phyloP scores from a whole-genome alignment of 2,329 filamentous ascomycete species.

The Pyricularia pennisetigena region DNA sequence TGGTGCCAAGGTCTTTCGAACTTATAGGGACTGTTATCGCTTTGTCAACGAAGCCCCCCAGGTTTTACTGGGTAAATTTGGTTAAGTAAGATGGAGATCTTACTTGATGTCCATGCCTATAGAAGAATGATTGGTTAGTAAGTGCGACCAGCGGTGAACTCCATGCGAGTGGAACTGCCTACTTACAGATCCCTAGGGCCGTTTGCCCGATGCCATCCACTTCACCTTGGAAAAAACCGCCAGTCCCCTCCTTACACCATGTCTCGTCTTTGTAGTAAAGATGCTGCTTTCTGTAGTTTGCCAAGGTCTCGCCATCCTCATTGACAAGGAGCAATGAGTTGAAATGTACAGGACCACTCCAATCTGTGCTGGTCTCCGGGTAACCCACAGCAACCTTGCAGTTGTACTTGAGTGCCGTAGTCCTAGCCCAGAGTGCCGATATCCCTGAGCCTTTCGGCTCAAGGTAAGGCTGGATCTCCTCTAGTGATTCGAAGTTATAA shows the following conservation, averaged over 20 bases:
- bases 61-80: not conserved
- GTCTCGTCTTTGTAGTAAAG: slow-evolving; percentile 51
- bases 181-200: slow-evolving; percentile 51
- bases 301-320: slow-evolving; percentile 46
- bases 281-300: slow-evolving; percentile 50
- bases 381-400: slow-evolving; percentile 66
- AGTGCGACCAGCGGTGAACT: not conserved
- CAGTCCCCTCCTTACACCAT: slow-evolving; percentile 45
- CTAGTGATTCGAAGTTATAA: slow-evolving; percentile 66
- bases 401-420: too few species aligned
- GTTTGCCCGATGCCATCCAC: slow-evolving; percentile 39
- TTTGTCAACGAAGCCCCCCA: not conserved
- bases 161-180: slow-evolving; percentile 8
- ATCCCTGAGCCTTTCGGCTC: slow-evolving; percentile 58
- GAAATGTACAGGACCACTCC: slow-evolving; percentile 26
- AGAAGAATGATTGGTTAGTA: not conserved
- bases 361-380: slow-evolving; percentile 46
- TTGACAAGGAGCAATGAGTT: slow-evolving; percentile 46
- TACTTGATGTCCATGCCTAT: slow-evolving; percentile 54
- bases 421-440: slow-evolving; percentile 61
- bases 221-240: slow-evolving; percentile 36
- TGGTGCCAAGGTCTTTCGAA: slow-evolving; percentile 38
- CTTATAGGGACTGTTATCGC: slow-evolving; percentile 32
- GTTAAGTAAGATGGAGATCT: slow-evolving; percentile 9
- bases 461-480: slow-evolving; percentile 58